Conservation (phyloP, 2,329 filamentous ascomycete species). For the Colletotrichum paranaense region DNA sequence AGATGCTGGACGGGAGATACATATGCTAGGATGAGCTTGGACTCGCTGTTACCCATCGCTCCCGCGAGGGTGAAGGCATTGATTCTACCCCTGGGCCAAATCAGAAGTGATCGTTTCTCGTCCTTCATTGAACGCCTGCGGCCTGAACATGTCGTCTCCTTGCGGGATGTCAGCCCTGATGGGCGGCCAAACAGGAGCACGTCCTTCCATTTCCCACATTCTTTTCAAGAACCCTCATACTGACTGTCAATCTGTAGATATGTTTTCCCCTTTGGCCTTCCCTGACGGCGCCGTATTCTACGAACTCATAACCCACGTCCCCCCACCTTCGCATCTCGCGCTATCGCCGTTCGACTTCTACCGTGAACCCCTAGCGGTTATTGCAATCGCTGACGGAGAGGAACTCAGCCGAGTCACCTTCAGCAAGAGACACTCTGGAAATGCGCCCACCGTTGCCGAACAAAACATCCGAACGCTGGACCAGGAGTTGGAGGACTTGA, state of each 20-base stretch:
- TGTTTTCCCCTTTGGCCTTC: slow-evolving; percentile 93
- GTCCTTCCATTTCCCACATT: not conserved
- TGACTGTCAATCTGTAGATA: slow-evolving; percentile 66
- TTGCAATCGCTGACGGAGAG: slow-evolving; percentile 85
- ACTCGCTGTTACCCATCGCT: slow-evolving; percentile 90
- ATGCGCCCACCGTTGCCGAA: slow-evolving; percentile 62
- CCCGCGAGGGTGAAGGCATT: slow-evolving; percentile 91
- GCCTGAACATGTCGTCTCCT: slow-evolving; percentile 81
- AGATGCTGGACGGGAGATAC: slow-evolving; percentile 38
- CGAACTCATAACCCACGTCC: slow-evolving; percentile 83
- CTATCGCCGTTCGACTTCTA: slow-evolving; percentile 92
- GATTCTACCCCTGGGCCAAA: slow-evolving; percentile 86
- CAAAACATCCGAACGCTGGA: slow-evolving; percentile 69
- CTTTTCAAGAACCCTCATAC: not conserved
- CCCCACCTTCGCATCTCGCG: slow-evolving; percentile 82
- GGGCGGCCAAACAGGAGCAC: slow-evolving; percentile 86
- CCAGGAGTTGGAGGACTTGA: slow-evolving; percentile 77
- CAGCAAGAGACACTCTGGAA: slow-evolving; percentile 65
- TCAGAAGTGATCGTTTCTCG: slow-evolving; percentile 83
- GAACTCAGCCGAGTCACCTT: slow-evolving; percentile 70
- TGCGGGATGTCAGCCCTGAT: slow-evolving; percentile 90
- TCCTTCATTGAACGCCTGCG: slow-evolving; percentile 83
- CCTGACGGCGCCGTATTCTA: slow-evolving; percentile 89
- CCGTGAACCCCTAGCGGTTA: slow-evolving; percentile 83
- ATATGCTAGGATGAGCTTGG: slow-evolving; percentile 81